Percentiles rank a stretch among this genome's conserved stretches.
Conservation (phyloP, 805 yeast species). For the Myxozyma geophila region DNA sequence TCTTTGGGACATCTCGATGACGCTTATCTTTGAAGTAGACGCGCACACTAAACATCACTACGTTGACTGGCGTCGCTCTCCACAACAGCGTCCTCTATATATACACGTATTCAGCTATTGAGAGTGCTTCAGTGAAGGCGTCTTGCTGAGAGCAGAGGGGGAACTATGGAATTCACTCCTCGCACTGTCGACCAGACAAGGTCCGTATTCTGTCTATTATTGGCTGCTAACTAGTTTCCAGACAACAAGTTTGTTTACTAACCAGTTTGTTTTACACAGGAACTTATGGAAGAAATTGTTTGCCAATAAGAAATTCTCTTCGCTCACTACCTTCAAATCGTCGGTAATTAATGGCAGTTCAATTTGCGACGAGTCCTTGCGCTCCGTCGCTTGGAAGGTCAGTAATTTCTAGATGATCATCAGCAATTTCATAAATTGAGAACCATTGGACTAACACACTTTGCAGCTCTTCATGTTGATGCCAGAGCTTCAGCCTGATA, state of each 20-base stretch:
- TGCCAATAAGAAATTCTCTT: slow-evolving; percentile 9
- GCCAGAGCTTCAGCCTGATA: slow-evolving; percentile 34
- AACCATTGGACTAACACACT: not conserved
- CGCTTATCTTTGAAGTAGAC: slow-evolving; percentile 2
- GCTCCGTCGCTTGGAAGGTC: slow-evolving; percentile 36
- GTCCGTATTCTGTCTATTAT: not conserved
- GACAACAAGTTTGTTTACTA: not conserved
- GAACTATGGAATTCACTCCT: slow-evolving; percentile 4
- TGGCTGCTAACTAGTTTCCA: not conserved
- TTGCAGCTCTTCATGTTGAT: slow-evolving; percentile 28
- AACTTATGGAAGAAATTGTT: slow-evolving; percentile 24
- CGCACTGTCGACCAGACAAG: slow-evolving; percentile 14
- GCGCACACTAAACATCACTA: too few relatives aligned
- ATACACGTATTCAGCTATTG: not conserved
- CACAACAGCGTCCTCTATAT: not conserved
- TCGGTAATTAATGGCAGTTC: slow-evolving; percentile 26
- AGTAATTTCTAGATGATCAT: not conserved
- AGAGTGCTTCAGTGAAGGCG: not conserved
- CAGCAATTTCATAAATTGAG: not conserved
- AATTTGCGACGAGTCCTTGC: slow-evolving; percentile 25
- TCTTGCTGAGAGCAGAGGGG: not conserved
- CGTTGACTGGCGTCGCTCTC: too few relatives aligned
- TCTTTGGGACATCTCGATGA: not conserved
- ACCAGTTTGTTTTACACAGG: not conserved
- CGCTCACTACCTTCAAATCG: slow-evolving; percentile 30